Evolutionary conservation across 768 basidiomycete genomes (phyloP).

Genomic region (Calocera viscosa): DNA sequence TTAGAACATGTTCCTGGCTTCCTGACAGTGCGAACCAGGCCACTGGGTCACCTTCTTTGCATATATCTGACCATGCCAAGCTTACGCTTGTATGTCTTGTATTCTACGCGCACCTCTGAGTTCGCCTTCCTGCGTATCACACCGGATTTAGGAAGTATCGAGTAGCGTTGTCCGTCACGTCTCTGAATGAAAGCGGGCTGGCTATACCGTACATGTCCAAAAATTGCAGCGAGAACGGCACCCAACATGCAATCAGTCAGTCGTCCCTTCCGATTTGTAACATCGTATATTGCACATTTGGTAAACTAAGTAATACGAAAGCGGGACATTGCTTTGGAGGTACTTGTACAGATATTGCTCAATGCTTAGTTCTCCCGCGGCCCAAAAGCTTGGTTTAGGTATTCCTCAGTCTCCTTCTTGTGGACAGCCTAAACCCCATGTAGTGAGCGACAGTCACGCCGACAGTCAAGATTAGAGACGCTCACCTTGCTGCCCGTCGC

Average conservation of each 20-base stretch:
- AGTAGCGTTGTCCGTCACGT: no score
- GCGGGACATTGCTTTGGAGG: background rate
- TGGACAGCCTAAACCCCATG: slow-evolving; percentile 40
- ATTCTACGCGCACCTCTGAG: no score
- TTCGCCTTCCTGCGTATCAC: no score
- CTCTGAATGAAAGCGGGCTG: no score
- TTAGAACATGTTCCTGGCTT: no score
- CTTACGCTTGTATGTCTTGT: background rate
- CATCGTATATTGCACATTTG: background rate
- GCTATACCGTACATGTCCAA: no score
- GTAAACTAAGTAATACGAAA: background rate
- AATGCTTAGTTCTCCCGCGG: slow-evolving; percentile 5
- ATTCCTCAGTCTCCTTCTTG: slow-evolving; percentile 79
- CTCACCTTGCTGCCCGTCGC: slow-evolving; percentile 70
- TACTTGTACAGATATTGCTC: background rate
- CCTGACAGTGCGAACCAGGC: background rate
- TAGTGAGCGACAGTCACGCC: background rate
- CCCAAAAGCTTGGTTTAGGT: slow-evolving; percentile 34
- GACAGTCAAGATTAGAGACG: background rate
- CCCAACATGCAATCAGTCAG: no score
- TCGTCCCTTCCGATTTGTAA: background rate
- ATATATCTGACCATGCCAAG: background rate
- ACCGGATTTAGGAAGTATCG: no score
- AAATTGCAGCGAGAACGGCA: no score
- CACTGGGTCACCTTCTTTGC: slow-evolving; percentile 5